Conservation (phyloP, 768 basidiomycete genomes). For the Podaxis pistillaris region DNA sequence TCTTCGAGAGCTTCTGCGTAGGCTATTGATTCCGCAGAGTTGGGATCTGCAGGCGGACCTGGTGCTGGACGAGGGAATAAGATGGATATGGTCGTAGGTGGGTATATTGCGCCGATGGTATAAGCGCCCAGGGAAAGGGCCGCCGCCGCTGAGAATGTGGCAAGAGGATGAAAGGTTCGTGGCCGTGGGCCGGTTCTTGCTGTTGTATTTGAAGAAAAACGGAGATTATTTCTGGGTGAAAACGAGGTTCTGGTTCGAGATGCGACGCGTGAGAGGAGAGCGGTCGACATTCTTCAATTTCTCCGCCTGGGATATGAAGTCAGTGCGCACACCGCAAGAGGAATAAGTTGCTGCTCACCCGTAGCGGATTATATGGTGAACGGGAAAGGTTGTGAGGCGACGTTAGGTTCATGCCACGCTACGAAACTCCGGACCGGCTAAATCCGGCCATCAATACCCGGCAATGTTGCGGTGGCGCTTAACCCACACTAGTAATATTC, state of each 20-base stretch:
- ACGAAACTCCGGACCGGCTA: too few species aligned
- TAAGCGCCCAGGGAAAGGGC: conserved; percentile 5
- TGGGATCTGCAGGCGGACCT: conserved; percentile 53
- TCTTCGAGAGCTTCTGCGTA: conserved; percentile 64
- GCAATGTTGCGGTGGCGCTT: too few species aligned
- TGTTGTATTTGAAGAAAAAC: conserved; percentile 6
- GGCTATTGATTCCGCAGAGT: conserved; percentile 55
- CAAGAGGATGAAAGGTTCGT: neutral
- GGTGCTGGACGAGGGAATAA: conserved; percentile 79
- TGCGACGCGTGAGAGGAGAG: conserved; percentile 1
- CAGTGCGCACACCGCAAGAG: neutral
- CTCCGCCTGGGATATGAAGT: neutral
- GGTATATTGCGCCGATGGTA: conserved; percentile 67
- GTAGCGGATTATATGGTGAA: too few species aligned
- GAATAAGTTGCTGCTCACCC: too few species aligned
- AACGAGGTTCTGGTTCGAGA: conserved; percentile 2
- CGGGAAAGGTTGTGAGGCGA: too few species aligned
- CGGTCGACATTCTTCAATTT: conserved; percentile 2
- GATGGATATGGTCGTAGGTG: conserved; percentile 61
- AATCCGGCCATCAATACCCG: too few species aligned
- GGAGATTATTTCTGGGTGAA: neutral
- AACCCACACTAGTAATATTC: too few species aligned
- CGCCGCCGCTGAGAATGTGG: neutral
- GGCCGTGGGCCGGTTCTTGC: neutral
- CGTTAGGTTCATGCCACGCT: too few species aligned